phyloP scores from a whole-genome alignment of 495 filamentous ascomycete species.

The Annulohypoxylon maeteangense region DNA sequence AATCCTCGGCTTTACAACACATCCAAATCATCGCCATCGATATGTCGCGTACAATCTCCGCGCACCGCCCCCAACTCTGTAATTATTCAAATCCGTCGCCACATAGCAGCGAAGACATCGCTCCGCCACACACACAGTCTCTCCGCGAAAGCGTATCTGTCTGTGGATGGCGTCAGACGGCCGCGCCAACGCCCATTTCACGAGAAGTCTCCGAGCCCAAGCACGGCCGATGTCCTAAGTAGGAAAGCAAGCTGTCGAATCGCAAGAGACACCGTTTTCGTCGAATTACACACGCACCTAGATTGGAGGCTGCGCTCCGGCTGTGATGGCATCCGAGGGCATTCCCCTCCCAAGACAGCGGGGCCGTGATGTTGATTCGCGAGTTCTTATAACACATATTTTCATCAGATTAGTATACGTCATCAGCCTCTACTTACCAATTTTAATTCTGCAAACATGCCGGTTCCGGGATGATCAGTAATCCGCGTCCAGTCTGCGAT shows the following conservation, averaged over 20 bases:
- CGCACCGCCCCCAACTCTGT: not conserved
- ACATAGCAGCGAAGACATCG: not conserved
- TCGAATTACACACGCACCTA: not conserved
- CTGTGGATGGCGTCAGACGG: constrained; percentile 6
- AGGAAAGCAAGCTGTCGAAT: not conserved
- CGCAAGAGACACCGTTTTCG: not conserved
- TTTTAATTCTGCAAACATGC: too few species aligned
- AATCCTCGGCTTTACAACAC: not conserved
- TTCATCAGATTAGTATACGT: too few species aligned
- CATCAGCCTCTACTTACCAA: too few species aligned
- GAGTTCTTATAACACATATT: not conserved
- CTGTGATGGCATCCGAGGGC: not conserved
- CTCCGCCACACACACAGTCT: constrained; percentile 1
- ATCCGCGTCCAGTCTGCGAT: too few species aligned
- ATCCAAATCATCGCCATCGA: not conserved
- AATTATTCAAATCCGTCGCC: not conserved
- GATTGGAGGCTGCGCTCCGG: constrained; percentile 3
- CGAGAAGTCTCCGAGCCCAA: not conserved
- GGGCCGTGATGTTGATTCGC: not conserved
- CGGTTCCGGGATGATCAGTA: too few species aligned
- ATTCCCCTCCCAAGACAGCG: not conserved
- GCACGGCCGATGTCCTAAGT: not conserved
- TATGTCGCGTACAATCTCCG: not conserved
- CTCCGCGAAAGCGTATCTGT: not conserved
- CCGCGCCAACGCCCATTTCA: not conserved